These are phyloP conservation scores for Fusarium temperatum DNA, from an alignment of 2,329 filamentous ascomycete genomes.

Conservation along the genomic window DNA sequence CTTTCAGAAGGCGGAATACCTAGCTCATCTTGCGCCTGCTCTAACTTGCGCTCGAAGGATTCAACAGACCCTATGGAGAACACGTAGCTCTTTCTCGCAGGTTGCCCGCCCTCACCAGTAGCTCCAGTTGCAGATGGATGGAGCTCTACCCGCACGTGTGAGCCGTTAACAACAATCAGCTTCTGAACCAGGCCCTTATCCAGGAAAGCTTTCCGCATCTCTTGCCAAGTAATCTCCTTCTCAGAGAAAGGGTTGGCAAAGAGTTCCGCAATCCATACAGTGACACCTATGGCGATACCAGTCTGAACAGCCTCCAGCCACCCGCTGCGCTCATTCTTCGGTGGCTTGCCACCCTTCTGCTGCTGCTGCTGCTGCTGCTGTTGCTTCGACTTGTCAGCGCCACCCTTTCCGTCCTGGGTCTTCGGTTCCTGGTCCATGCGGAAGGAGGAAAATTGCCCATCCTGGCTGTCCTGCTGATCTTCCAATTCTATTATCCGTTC, in stretches of 20 bases:
- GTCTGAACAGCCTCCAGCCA: slow-evolving; percentile 50
- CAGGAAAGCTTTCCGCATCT: slow-evolving; percentile 91
- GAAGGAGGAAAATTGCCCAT: slow-evolving; percentile 32
- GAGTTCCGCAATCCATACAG: slow-evolving; percentile 58
- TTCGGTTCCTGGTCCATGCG: slow-evolving; percentile 36
- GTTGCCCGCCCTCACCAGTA: slow-evolving; percentile 40
- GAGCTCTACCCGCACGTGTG: slow-evolving; percentile 79
- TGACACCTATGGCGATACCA: slow-evolving; percentile 59
- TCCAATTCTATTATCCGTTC: slow-evolving; percentile 48
- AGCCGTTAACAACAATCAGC: slow-evolving; percentile 79
- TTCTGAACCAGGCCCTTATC: slow-evolving; percentile 97
- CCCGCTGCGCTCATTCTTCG: slow-evolving; percentile 47
- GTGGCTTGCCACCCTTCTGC: slow-evolving; percentile 46
- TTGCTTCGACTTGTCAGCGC: slow-evolving; percentile 38
- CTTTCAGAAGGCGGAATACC: slow-evolving; percentile 86
- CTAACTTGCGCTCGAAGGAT: slow-evolving; percentile 87
- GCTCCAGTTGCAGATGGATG: slow-evolving; percentile 70
- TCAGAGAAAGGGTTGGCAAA: slow-evolving; percentile 55
- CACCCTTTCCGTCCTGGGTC: slow-evolving; percentile 34
- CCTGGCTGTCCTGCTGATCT: slow-evolving; percentile 30
- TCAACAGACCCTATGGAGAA: slow-evolving; percentile 97
- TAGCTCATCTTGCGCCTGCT: slow-evolving; percentile 87
- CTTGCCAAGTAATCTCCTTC: slow-evolving; percentile 95
- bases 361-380: too few species aligned
- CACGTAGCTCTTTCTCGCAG: slow-evolving; percentile 67